These are phyloP conservation scores for Trichothecium sympodiale DNA, from an alignment of 2,329 filamentous ascomycete species.

Conservation along the genomic window DNA sequence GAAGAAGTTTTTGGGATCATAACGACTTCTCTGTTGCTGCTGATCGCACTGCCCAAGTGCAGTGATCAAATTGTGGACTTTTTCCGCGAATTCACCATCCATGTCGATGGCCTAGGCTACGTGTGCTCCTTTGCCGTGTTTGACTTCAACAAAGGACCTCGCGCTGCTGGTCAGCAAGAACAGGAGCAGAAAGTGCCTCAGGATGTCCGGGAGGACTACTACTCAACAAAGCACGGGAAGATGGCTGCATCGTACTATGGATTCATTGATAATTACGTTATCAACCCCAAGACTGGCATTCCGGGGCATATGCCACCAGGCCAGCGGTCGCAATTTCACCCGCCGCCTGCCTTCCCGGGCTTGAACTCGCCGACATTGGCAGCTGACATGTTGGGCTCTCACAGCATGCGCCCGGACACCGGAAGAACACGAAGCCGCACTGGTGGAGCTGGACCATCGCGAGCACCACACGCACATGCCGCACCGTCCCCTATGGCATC, in stretches of 20 bases:
- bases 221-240: constrained; percentile 89
- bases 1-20: constrained; percentile 90
- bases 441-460: constrained; percentile 15
- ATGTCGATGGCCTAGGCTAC: constrained; percentile 91
- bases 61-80: constrained; percentile 94
- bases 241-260: constrained; percentile 97
- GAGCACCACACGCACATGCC: constrained; percentile 19
- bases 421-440: constrained; percentile 33
- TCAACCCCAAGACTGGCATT: constrained; percentile 58
- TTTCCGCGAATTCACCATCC: constrained; percentile 93
- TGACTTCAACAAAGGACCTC: constrained; percentile 77
- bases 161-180: constrained; percentile 20
- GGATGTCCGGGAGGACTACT: constrained; percentile 86
- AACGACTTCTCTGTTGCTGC: constrained; percentile 79
- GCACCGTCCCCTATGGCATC: constrained; percentile 58
- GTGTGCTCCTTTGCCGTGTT: constrained; percentile 97
- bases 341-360: constrained; percentile 64
- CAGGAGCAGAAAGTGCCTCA: constrained; percentile 8
- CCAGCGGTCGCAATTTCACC: constrained; percentile 50
- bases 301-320: constrained; percentile 48
- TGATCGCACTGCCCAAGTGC: constrained; percentile 75
- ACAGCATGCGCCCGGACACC: constrained; percentile 26
- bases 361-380: constrained; percentile 51
- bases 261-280: constrained; percentile 84
- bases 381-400: constrained; percentile 43